A percentile compares a stretch with the other conserved stretches of the same genome.
Conservation (phyloP, 1,139 yeast species). For the Taphrina confusa region DNA sequence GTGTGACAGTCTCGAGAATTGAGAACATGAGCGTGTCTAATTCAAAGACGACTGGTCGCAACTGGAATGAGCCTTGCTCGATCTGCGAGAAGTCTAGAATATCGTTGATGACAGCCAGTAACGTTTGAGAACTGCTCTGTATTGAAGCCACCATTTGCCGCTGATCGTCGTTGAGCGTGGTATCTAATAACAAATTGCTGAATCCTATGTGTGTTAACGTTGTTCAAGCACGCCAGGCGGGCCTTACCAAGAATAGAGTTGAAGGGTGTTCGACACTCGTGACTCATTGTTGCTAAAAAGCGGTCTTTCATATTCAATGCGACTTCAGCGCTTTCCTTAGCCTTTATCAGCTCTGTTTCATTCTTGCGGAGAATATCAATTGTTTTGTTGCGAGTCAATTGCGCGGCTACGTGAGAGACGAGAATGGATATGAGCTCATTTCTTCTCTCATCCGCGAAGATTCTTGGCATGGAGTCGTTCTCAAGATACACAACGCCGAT, state of each 20-base stretch:
- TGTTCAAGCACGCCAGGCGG: background rate
- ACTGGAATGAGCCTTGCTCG: slow-evolving; percentile 89
- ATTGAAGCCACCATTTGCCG: slow-evolving; percentile 87
- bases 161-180: slow-evolving; percentile 83
- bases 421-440: background rate
- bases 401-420: slow-evolving; percentile 7
- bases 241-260: slow-evolving; percentile 70
- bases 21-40: slow-evolving; percentile 83
- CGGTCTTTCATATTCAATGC: slow-evolving; percentile 88
- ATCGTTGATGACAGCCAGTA: slow-evolving; percentile 81
- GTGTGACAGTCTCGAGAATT: slow-evolving; percentile 82
- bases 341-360: background rate
- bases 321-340: slow-evolving; percentile 76
- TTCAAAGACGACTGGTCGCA: slow-evolving; percentile 81
- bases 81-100: slow-evolving; percentile 86
- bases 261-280: slow-evolving; percentile 88
- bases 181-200: slow-evolving; percentile 84
- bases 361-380: background rate
- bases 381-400: background rate
- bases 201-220: slow-evolving; percentile 50
- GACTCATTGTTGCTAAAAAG: slow-evolving; percentile 87
- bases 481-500: slow-evolving; percentile 8
- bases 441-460: background rate
- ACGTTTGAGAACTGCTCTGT: slow-evolving; percentile 78
- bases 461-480: background rate